Conservation (phyloP, 2,329 filamentous ascomycete genomes). For the Myriosclerotinia scirpicola region DNA sequence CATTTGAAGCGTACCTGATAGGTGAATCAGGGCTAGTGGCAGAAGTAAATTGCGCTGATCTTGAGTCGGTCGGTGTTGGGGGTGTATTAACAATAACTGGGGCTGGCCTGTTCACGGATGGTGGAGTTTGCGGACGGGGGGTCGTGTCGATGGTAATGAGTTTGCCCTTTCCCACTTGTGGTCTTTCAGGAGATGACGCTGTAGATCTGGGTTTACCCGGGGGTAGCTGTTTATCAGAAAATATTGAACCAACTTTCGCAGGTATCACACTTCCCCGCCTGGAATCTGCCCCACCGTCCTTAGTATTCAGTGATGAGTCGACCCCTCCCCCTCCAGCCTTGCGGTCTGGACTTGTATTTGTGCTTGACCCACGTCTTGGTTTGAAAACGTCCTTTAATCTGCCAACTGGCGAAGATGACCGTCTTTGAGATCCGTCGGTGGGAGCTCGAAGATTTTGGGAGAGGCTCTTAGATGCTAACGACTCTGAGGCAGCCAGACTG, state of each 20-base stretch:
- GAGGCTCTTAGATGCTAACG: conserved; percentile 40
- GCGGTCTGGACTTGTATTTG: conserved; percentile 49
- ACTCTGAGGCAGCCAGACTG: conserved; percentile 38
- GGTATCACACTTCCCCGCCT: conserved; percentile 37
- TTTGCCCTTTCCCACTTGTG: conserved; percentile 34
- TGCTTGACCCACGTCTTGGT: conserved; percentile 44
- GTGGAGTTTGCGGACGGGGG: conserved; percentile 37
- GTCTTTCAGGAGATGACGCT: conserved; percentile 36
- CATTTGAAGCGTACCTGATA: conserved; percentile 44
- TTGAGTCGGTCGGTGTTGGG: conserved; percentile 59
- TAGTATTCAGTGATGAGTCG: conserved; percentile 26
- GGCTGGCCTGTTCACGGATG: conserved; percentile 34
- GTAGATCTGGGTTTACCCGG: conserved; percentile 27
- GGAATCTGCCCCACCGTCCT: conserved; percentile 30
- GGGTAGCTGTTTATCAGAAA: conserved; percentile 35
- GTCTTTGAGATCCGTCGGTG: conserved; percentile 49
- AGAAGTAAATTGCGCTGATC: conserved; percentile 36
- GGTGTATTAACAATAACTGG: conserved; percentile 65
- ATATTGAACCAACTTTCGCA: conserved; percentile 37
- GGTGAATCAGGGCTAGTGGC: conserved; percentile 32
- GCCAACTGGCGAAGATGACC: conserved; percentile 67
- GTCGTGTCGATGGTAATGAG: conserved; percentile 34
- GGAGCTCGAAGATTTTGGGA: conserved; percentile 46
- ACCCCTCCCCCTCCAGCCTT: conserved; percentile 32
- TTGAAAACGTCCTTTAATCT: conserved; percentile 72